phyloP scores from a whole-genome alignment of 2,329 filamentous ascomycete species.

The Sclerotinia borealis region DNA sequence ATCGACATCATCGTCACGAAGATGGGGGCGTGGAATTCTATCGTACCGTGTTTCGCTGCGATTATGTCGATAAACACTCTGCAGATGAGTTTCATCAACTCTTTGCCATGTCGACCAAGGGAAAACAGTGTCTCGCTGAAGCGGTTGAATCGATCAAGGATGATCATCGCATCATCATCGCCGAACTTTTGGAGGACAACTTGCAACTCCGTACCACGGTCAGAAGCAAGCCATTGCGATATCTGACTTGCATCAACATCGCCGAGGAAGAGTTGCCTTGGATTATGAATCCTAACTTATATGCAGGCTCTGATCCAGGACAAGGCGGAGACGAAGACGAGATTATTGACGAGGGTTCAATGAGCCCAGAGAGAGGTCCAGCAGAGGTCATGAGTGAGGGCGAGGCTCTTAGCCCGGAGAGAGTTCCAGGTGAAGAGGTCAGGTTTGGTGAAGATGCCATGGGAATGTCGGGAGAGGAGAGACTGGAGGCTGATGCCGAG shows the following conservation, averaged over 20 bases:
- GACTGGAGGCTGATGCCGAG: background rate
- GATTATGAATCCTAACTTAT: slow-evolving; percentile 24
- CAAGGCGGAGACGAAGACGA: background rate
- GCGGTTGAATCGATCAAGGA: slow-evolving; percentile 9
- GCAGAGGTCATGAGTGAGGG: background rate
- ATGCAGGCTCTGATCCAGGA: background rate
- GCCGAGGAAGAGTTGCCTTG: slow-evolving; percentile 57
- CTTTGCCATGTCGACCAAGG: slow-evolving; percentile 11
- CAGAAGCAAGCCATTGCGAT: slow-evolving; percentile 1
- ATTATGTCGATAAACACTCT: slow-evolving; percentile 16
- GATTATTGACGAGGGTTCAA: background rate
- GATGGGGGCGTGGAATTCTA: slow-evolving; percentile 29
- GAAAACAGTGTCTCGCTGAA: slow-evolving; percentile 7
- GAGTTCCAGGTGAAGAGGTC: background rate
- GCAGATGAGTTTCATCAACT: slow-evolving; percentile 4
- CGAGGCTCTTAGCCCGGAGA: background rate
- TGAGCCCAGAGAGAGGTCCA: background rate
- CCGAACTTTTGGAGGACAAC: slow-evolving; percentile 3
- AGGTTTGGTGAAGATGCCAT: background rate
- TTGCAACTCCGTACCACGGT: background rate
- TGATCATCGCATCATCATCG: slow-evolving; percentile 3
- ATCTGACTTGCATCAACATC: slow-evolving; percentile 33
- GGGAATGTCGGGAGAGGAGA: background rate
- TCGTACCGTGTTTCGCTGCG: slow-evolving; percentile 17
- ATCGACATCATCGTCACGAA: slow-evolving; percentile 19